Conservation (phyloP, 306 rosid genomes). For the Vigna radiata region DNA sequence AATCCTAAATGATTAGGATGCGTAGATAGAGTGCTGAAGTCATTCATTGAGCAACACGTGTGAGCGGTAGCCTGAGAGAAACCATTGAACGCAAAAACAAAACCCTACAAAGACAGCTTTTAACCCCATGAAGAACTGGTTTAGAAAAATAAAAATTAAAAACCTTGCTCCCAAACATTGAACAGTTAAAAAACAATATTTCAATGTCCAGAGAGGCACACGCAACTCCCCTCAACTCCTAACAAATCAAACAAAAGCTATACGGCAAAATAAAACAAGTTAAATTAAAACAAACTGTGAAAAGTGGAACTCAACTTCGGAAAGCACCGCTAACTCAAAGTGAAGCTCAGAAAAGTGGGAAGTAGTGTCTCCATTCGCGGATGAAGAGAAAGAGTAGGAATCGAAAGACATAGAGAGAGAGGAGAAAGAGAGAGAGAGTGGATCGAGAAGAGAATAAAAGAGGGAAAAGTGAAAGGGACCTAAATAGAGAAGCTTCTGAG, state of each 20-base stretch:
- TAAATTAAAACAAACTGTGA: not conserved
- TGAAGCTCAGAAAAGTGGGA: slow-evolving; percentile 25
- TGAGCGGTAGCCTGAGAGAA: not conserved
- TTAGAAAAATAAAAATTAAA: not conserved
- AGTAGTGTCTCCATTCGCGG: not conserved
- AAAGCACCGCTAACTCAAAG: slow-evolving; percentile 28
- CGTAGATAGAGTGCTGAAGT: not conserved
- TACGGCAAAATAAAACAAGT: not conserved
- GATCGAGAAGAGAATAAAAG: slow-evolving; percentile 43
- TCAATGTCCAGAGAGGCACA: slow-evolving; percentile 14
- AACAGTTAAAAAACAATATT: not conserved
- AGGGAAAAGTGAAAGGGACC: slow-evolving; percentile 39
- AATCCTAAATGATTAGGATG: slow-evolving; percentile 11
- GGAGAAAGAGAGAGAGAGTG: not conserved
- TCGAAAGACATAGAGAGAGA: not conserved
- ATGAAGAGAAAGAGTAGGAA: not conserved
- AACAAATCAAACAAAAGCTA: slow-evolving; percentile 8
- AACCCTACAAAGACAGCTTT: slow-evolving; percentile 29
- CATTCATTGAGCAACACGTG: slow-evolving; percentile 26
- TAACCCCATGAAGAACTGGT: not conserved
- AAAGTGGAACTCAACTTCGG: slow-evolving; percentile 4
- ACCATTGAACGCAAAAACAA: not conserved
- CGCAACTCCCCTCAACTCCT: slow-evolving; percentile 1
- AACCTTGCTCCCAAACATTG: not conserved
- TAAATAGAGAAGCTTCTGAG: slow-evolving; percentile 71